These are phyloP conservation scores for Rostrohypoxylon terebratum DNA, from an alignment of 495 filamentous ascomycete genomes.

Conservation along the genomic window DNA sequence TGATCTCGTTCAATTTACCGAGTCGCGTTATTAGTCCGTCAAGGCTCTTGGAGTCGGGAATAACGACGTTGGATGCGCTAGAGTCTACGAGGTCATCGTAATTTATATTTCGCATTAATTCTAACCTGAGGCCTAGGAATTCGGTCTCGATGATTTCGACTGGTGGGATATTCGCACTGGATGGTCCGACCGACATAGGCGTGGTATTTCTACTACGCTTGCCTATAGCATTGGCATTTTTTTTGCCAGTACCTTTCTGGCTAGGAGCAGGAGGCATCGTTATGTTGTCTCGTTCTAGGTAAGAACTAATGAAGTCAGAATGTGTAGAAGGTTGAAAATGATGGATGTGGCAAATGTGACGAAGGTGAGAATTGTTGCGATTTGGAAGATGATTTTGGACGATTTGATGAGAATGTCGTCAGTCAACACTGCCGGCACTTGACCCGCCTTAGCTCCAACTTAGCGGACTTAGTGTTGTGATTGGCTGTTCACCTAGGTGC, in stretches of 20 bases:
- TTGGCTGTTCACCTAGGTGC: neutral
- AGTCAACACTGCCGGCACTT: neutral
- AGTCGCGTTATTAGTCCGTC: constrained; percentile 75
- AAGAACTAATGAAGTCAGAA: constrained; percentile 71
- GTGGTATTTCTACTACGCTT: constrained; percentile 90
- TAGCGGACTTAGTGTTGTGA: neutral
- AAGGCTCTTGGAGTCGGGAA: constrained; percentile 80
- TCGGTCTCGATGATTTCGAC: constrained; percentile 71
- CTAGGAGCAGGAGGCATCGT: constrained; percentile 65
- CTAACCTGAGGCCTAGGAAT: constrained; percentile 68
- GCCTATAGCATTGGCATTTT: constrained; percentile 72
- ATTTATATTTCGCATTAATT: constrained; percentile 64
- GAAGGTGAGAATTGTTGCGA: neutral
- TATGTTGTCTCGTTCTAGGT: constrained; percentile 59
- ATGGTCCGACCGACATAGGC: constrained; percentile 71
- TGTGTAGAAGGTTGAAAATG: neutral
- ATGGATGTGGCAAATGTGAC: neutral
- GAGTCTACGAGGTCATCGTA: constrained; percentile 81
- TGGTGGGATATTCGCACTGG: constrained; percentile 61
- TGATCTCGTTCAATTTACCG: constrained; percentile 71
- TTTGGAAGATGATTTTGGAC: constrained; percentile 5
- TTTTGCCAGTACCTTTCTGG: constrained; percentile 83
- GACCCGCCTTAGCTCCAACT: constrained; percentile 5
- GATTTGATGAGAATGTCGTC: constrained; percentile 15
- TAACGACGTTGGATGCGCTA: constrained; percentile 67